Conservation (phyloP, 768 basidiomycete genomes). For the Lyophyllum shimeji region DNA sequence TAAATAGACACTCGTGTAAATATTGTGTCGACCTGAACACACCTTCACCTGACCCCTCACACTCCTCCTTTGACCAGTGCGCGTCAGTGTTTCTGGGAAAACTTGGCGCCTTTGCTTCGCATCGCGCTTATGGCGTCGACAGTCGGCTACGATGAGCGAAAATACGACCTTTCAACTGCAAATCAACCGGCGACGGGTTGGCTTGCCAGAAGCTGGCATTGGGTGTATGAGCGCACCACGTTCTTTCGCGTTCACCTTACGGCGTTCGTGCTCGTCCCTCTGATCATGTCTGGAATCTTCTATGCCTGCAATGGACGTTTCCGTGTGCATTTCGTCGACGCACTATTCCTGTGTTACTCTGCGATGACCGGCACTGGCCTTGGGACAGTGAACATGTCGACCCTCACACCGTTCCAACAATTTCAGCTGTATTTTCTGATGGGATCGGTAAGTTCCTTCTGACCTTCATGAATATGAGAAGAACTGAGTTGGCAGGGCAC, state of each 20-base stretch:
- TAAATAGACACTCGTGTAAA: background rate
- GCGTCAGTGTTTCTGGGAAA: background rate
- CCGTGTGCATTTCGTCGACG: slow-evolving; percentile 50
- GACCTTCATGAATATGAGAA: background rate
- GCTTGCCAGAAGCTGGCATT: background rate
- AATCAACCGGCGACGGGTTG: background rate
- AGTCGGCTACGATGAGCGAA: background rate
- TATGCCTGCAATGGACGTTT: slow-evolving; percentile 61
- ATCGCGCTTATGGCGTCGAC: background rate
- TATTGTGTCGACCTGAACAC: background rate
- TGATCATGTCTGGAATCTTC: slow-evolving; percentile 63
- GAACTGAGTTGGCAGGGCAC: slow-evolving; percentile 33
- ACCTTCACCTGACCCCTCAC: background rate
- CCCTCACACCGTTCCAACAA: slow-evolving; percentile 48
- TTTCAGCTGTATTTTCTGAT: slow-evolving; percentile 54
- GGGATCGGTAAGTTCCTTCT: slow-evolving; percentile 36
- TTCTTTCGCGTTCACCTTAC: slow-evolving; percentile 55
- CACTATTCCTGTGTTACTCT: slow-evolving; percentile 61
- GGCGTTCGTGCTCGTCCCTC: slow-evolving; percentile 55
- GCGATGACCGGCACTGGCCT: slow-evolving; percentile 54
- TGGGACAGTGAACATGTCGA: slow-evolving; percentile 48
- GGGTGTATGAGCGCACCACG: slow-evolving; percentile 31
- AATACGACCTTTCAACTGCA: background rate
- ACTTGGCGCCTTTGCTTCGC: background rate
- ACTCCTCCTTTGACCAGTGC: background rate